These are phyloP conservation scores for Cryptococcus wingfieldii DNA, from an alignment of 1,284 basidiomycete species.

Conservation along the genomic window DNA sequence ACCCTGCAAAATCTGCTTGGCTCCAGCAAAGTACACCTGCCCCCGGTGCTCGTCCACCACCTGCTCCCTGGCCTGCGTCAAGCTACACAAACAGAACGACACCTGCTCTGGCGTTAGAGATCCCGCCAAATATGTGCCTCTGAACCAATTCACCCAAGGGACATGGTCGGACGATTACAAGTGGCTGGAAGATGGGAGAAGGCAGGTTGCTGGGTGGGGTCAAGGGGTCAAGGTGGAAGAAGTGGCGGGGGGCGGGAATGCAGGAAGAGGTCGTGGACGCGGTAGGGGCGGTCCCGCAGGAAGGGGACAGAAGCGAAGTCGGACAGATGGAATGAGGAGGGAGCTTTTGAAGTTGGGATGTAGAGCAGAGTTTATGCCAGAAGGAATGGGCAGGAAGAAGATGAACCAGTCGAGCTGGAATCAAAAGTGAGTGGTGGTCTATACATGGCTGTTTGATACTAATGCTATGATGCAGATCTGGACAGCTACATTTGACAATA, in stretches of 20 bases:
- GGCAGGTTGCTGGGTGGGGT: slow-evolving; percentile 68
- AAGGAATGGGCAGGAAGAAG: slow-evolving; percentile 74
- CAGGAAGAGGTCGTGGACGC: slow-evolving; percentile 57
- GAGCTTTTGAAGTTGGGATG: slow-evolving; percentile 62
- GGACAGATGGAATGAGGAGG: slow-evolving; percentile 62
- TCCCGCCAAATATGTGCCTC: slow-evolving; percentile 66
- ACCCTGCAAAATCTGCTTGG: slow-evolving; percentile 18
- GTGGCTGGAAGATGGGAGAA: slow-evolving; percentile 72
- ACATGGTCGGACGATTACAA: slow-evolving; percentile 79
- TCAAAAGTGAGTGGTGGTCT: slow-evolving; percentile 58
- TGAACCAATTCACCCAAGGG: slow-evolving; percentile 75
- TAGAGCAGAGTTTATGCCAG: slow-evolving; percentile 64
- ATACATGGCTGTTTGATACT: not conserved
- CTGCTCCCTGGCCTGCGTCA: slow-evolving; percentile 69
- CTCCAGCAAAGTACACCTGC: slow-evolving; percentile 66
- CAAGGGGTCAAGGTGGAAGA: slow-evolving; percentile 54
- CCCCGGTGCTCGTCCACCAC: slow-evolving; percentile 66
- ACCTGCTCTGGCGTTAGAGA: slow-evolving; percentile 70
- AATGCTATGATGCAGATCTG: slow-evolving; percentile 48
- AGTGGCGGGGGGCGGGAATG: slow-evolving; percentile 2
- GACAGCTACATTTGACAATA: slow-evolving; percentile 64
- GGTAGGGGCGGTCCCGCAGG: slow-evolving; percentile 78
- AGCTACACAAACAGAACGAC: slow-evolving; percentile 60
- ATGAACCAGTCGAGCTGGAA: slow-evolving; percentile 77
- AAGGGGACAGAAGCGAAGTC: slow-evolving; percentile 43